Base-by-base conservation (phyloP, 1,139 yeast genomes). In the Lodderomyces metapsilosis region DNA sequence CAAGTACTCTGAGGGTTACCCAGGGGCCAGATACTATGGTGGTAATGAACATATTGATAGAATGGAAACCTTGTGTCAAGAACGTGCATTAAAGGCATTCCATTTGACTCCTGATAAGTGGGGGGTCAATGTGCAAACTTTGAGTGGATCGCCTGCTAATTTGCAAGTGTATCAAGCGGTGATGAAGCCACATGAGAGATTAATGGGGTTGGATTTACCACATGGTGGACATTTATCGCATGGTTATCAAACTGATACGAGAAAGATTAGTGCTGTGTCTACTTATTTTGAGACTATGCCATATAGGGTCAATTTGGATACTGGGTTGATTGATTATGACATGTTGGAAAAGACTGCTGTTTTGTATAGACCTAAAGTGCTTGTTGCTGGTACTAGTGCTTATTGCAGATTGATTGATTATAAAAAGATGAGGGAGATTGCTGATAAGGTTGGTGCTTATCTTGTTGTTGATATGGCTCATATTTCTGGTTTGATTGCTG, bases 261-360 rank as follows among this genome's bases (percentile, higher is more conserved):
- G 95, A 75, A 91, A 89, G 75, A 92, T 92, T 64, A 88, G 96
- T 53, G 95, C 91, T 53, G 94, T 92, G 51, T 88, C 97, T 46
- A 91, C 95, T 52, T 92, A 92, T 70, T 92, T 92, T 64, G 96
- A 91, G 72, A 91, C 98, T 51, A 89, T 92, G 96, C 98, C 98
- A 42, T 92, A 92, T 78, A 83, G 97, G 62, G 91, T 92, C 47
- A 80, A 92, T 64, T 84, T 86, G 64, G 80, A 78, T 51, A 92
- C 98, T 49, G 98, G 98, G 48, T 71, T 89, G 58, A 91, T 92
- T 59, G 98, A 92, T 71, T 92, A 88, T 69, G 98, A 92, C 61
- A 85, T 84, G 75, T 80, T 92, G 61, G 97, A 87, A 68, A 81
- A 86, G 68, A 88, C 91, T 52, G 96, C 97, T 38, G 64, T 81